A percentile compares a stretch with the other conserved stretches of the same genome.
Conservation (phyloP, 257 asterid genomes). For the Solanum piurae region DNA sequence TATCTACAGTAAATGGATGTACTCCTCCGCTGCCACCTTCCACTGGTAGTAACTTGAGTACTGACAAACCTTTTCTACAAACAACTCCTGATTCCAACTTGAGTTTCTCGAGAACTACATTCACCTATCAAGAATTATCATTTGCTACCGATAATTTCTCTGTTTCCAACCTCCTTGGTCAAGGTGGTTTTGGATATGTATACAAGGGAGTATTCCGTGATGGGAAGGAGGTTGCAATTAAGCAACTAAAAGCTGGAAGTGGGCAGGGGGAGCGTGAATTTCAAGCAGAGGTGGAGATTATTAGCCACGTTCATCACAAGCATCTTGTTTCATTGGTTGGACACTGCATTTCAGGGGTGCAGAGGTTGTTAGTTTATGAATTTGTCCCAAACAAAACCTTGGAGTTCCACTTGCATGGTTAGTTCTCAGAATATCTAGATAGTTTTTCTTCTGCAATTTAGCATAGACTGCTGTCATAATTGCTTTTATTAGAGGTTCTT, state of each 20-base stretch:
- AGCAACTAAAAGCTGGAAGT: constrained; percentile 71
- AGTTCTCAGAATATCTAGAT: constrained; percentile 3
- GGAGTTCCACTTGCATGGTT: constrained; percentile 90
- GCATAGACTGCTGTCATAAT: not conserved
- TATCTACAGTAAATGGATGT: constrained; percentile 28
- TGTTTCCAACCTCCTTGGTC: constrained; percentile 56
- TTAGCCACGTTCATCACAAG: constrained; percentile 66
- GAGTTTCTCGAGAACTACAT: constrained; percentile 32
- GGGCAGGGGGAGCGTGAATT: constrained; percentile 97
- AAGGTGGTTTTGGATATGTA: constrained; percentile 90
- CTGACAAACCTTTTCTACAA: constrained; percentile 20
- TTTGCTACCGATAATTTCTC: constrained; percentile 55
- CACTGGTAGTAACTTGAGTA: constrained; percentile 28
- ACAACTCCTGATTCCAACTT: constrained; percentile 7
- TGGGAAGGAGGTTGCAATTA: constrained; percentile 75
- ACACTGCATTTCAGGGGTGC: constrained; percentile 72
- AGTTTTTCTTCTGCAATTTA: not conserved
- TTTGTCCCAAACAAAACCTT: constrained; percentile 63
- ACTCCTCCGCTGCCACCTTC: constrained; percentile 26
- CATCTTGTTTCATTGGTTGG: constrained; percentile 71
- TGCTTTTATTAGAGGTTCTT: not conserved
- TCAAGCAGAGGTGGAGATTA: constrained; percentile 88
- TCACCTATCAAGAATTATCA: constrained; percentile 68
- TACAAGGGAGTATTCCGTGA: constrained; percentile 65
- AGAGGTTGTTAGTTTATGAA: constrained; percentile 75